These are phyloP conservation scores for Diddensiella santjacobensis DNA, from an alignment of 805 yeast species.

Conservation along the genomic window DNA sequence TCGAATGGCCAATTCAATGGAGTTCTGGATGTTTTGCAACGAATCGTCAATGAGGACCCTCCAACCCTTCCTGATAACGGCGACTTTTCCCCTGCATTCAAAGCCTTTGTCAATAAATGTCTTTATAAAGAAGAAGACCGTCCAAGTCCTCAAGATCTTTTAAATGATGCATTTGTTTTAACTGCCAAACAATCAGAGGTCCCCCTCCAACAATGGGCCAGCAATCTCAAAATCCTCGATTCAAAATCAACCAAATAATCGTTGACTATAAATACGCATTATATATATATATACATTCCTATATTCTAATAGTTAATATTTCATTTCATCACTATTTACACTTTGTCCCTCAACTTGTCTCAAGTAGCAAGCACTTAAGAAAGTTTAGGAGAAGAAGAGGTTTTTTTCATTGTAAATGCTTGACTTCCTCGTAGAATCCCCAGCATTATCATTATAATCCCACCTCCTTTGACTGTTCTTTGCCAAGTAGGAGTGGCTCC, in stretches of 20 bases:
- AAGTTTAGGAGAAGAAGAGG: background rate
- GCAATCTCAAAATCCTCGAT: constrained; percentile 7
- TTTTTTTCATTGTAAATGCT: constrained; percentile 34
- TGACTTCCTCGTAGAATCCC: constrained; percentile 66
- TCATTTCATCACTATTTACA: no score
- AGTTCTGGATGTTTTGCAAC: constrained; percentile 81
- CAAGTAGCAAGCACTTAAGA: no score
- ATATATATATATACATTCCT: no score
- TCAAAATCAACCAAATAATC: no score
- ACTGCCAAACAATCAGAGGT: constrained; percentile 23
- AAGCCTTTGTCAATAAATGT: constrained; percentile 70
- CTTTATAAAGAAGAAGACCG: constrained; percentile 70
- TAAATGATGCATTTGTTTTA: constrained; percentile 35
- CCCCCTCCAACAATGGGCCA: constrained; percentile 24
- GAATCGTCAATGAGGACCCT: constrained; percentile 90
- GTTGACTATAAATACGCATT: no score
- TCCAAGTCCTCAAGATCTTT: constrained; percentile 68
- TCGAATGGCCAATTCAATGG: constrained; percentile 48
- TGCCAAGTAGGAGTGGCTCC: constrained; percentile 45
- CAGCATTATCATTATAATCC: constrained; percentile 49
- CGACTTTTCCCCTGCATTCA: constrained; percentile 46
- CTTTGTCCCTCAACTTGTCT: no score
- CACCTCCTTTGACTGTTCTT: constrained; percentile 47
- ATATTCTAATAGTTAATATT: no score
- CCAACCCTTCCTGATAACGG: constrained; percentile 57